These are phyloP conservation scores for Uronychia setigera DNA, from an alignment of 73 alveolate genomes.

Conservation along the genomic window DNA sequence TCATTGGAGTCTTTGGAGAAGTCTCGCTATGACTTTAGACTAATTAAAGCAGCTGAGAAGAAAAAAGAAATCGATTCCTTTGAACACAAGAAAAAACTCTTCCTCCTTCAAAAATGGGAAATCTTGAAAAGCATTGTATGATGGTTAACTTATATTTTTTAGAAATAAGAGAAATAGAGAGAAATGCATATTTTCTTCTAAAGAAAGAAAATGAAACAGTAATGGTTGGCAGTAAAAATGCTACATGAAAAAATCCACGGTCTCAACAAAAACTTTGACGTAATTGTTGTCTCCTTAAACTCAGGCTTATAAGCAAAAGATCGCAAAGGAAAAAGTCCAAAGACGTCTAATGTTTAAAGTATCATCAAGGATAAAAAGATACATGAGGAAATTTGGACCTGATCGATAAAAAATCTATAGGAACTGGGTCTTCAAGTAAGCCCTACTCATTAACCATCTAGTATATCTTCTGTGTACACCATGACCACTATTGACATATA, in stretches of 20 bases:
- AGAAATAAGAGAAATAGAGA: not conserved
- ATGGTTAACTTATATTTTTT: not conserved
- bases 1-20: not conserved
- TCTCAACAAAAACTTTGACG: no score
- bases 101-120: not conserved
- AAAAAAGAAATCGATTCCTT: not conserved
- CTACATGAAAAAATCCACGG: no score
- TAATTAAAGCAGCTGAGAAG: not conserved
- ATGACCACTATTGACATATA: not conserved
- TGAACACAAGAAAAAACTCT: not conserved
- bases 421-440: not conserved
- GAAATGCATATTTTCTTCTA: not conserved
- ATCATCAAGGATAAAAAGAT: not conserved
- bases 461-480: not conserved
- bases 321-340: not conserved
- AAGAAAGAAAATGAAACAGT: not conserved
- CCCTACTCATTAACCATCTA: not conserved
- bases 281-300: no score
- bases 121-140: not conserved
- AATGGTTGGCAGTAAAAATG: not conserved
- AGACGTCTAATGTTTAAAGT: not conserved
- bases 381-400: not conserved
- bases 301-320: no score
- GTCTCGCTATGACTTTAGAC: not conserved
- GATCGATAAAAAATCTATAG: not conserved